Percentiles rank a stretch among this genome's conserved stretches.
Evolutionary conservation across 305 asterid species (phyloP).

Genomic region (Vinca major): DNA sequence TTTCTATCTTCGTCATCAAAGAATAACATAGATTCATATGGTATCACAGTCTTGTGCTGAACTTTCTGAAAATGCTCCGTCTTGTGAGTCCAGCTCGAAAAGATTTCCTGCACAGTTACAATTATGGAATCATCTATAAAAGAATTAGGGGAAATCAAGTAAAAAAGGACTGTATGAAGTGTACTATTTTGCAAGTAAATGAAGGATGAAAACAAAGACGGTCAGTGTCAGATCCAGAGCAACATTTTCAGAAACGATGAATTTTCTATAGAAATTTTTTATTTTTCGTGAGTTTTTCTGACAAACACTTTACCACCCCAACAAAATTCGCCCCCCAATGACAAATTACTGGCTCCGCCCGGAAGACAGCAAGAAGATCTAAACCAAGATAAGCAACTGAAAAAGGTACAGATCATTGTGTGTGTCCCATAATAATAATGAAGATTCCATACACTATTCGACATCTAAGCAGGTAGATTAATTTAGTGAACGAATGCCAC

Average conservation of each 20-base stretch:
- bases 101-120: conserved; percentile 46
- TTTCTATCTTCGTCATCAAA: conserved; percentile 71
- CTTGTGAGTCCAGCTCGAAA: conserved; percentile 62
- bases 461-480: not conserved
- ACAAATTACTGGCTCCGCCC: too few species aligned
- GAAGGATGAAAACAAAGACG: not conserved
- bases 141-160: not conserved
- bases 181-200: not conserved
- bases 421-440: not conserved
- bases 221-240: too few species aligned
- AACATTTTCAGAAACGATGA: too few species aligned
- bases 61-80: conserved; percentile 64
- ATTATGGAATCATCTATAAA: not conserved
- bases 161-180: not conserved
- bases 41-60: conserved; percentile 35
- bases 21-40: conserved; percentile 55
- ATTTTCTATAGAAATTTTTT: too few species aligned
- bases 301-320: too few species aligned
- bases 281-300: too few species aligned
- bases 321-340: too few species aligned
- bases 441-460: not conserved
- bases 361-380: not conserved
- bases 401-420: not conserved
- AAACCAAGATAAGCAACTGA: not conserved
- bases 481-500: not conserved